phyloP scores from a whole-genome alignment of 305 asterid genomes.

The Salvia sclarea region DNA sequence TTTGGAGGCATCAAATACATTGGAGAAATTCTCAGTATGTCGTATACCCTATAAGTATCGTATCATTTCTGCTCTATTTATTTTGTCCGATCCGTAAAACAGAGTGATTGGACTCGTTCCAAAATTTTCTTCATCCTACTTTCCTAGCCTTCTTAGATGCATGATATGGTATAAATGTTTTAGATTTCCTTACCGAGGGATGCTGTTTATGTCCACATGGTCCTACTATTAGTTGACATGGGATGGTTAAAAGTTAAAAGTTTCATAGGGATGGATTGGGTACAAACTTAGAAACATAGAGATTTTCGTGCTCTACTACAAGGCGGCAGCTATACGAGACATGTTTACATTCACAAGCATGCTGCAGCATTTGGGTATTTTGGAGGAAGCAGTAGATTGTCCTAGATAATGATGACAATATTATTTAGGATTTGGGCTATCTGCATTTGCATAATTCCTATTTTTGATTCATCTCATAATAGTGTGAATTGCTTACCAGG shows the following conservation, averaged over 20 bases:
- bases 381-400: slow-evolving; percentile 1
- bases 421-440: not conserved
- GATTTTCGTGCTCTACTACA: not conserved
- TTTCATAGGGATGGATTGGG: slow-evolving; percentile 1
- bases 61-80: not conserved
- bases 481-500: slow-evolving; percentile 40
- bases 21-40: slow-evolving; percentile 88
- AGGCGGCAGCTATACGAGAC: not conserved
- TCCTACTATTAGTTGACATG: slow-evolving; percentile 7
- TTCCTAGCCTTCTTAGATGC: slow-evolving; percentile 15
- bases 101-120: not conserved
- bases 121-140: not conserved
- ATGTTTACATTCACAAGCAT: not conserved
- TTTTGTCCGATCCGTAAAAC: not conserved
- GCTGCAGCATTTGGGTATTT: not conserved
- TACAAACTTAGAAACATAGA: not conserved
- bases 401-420: slow-evolving; percentile 7
- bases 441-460: not conserved
- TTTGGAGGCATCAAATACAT: slow-evolving; percentile 61
- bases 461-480: not conserved
- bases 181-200: not conserved
- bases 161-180: not conserved
- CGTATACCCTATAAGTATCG: slow-evolving; percentile 15
- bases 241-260: not conserved
- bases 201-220: not conserved